Base-by-base conservation (phyloP, 2,329 filamentous ascomycete species). In the Trichoderma sp. region DNA sequence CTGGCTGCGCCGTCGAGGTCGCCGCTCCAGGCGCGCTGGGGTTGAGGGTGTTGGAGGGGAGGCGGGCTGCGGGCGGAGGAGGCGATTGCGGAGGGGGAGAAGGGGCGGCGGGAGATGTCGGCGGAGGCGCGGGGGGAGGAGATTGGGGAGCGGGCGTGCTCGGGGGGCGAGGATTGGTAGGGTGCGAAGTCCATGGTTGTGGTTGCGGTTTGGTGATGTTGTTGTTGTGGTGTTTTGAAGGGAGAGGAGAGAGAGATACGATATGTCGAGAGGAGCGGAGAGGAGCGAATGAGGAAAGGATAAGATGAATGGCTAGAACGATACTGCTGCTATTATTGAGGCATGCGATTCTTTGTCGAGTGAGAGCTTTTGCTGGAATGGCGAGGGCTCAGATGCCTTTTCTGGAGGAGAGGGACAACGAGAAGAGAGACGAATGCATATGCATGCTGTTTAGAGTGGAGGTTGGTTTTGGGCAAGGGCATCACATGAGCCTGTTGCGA, bases 91-190 rank as follows among this genome's bases (percentile, higher is more conserved):
- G 80, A 81, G 73, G 86, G 84, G 74, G 89, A 85, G 82, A 87
- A 84, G 77, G 88, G 81, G 74, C 84, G 85, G 81, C 85, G 80
- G 79, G 89, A 81, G 79, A 90, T 81, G 80, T 84, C 83, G 71
- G 80, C 79, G n/a, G 92, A 88, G 75, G 85, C 81, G 75, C 84
- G 88, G 26, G 88, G 88, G 32, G 87, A 89, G 11, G 83, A 76
- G 8, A 72, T 82, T 67, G 94, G 93, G 23, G 93, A 97, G 78
- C 95, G 93, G 76, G 90, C 89, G 76, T 92, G 88, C 84, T 98
- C 95, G 11, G 96, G 96, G 17, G 92, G 92, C 63, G 92, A 92
- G 81, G 95, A 95, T 85, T 98, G 96, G 84, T 98, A 99, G 47
- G 96, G 96, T 59, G 96, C 96, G 81, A 98, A 99, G 84, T 98